Percentiles rank a stretch among this genome's conserved stretches.
Conservation (phyloP, 305 asterid species). For the Fraxinus latifolia region DNA sequence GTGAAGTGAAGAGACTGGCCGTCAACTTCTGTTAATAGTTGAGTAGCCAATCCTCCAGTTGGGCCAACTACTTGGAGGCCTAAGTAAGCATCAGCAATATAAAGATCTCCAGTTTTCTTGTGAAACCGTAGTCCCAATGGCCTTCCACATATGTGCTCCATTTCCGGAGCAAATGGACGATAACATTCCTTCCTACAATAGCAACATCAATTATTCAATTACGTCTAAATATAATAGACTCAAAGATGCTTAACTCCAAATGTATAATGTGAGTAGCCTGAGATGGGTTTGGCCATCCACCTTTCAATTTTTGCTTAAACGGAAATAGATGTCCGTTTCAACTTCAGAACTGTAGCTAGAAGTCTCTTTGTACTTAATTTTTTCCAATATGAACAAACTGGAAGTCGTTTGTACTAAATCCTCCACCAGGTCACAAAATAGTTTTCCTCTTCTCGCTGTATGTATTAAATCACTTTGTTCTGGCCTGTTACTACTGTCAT, state of each 20-base stretch:
- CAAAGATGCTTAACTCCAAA: not conserved
- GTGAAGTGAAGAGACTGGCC: constrained; percentile 57
- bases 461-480: not conserved
- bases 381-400: not conserved
- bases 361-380: not conserved
- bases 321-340: not conserved
- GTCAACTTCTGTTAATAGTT: constrained; percentile 50
- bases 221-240: not conserved
- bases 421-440: not conserved
- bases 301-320: not conserved
- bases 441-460: not conserved
- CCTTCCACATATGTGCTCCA: constrained; percentile 73
- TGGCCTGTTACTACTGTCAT: not conserved
- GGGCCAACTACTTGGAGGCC: constrained; percentile 71
- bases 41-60: constrained; percentile 55
- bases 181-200: constrained; percentile 50
- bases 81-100: constrained; percentile 72
- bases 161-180: constrained; percentile 53
- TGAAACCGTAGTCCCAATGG: constrained; percentile 69
- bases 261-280: not conserved
- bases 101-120: constrained; percentile 53
- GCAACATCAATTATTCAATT: not conserved
- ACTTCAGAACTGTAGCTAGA: not conserved
- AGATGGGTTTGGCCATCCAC: not conserved
- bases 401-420: not conserved